These are phyloP conservation scores for Physcomitrium patens DNA, from an alignment of 225 moss, liverwort and hornwort species.

Conservation along the genomic window DNA sequence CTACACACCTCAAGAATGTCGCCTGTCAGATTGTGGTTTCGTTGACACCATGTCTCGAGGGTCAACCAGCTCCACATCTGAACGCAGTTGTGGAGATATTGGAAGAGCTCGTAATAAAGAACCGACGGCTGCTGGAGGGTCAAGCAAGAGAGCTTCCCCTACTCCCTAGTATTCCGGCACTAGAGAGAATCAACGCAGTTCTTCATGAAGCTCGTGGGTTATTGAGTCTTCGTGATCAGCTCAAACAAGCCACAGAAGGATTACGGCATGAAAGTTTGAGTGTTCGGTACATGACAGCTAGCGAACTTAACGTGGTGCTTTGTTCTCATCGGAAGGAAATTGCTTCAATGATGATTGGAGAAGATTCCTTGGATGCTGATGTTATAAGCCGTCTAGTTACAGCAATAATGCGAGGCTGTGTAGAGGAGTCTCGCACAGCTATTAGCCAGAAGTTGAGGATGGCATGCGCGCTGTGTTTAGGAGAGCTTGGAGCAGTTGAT, in stretches of 20 bases:
- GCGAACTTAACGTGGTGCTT: constrained; percentile 83
- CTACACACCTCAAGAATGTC: constrained; percentile 81
- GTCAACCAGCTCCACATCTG: constrained; percentile 68
- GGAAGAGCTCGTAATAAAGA: constrained; percentile 91
- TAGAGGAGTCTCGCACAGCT: constrained; percentile 91
- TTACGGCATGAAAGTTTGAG: constrained; percentile 92
- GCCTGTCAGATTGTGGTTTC: constrained; percentile 99
- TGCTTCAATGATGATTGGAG: constrained; percentile 88
- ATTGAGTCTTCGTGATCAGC: constrained; percentile 84
- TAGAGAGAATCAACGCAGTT: constrained; percentile 81
- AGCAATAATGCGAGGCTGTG: constrained; percentile 87
- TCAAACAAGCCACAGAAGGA: constrained; percentile 89
- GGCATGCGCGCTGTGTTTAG: constrained; percentile 98
- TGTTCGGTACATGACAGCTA: constrained; percentile 96
- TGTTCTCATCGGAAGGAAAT: constrained; percentile 83
- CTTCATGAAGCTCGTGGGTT: constrained; percentile 90
- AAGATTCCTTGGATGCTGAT: constrained; percentile 76
- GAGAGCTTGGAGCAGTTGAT: constrained; percentile 98
- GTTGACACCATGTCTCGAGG: constrained; percentile 93
- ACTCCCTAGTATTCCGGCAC: constrained; percentile 82
- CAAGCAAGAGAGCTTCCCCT: constrained; percentile 94
- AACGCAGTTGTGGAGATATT: constrained; percentile 83
- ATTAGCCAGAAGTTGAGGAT: constrained; percentile 90
- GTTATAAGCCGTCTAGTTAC: constrained; percentile 83
- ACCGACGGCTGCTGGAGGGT: constrained; percentile 69